Conservation (phyloP, 2,329 filamentous ascomycete species). For the Exophiala alcalophila region DNA sequence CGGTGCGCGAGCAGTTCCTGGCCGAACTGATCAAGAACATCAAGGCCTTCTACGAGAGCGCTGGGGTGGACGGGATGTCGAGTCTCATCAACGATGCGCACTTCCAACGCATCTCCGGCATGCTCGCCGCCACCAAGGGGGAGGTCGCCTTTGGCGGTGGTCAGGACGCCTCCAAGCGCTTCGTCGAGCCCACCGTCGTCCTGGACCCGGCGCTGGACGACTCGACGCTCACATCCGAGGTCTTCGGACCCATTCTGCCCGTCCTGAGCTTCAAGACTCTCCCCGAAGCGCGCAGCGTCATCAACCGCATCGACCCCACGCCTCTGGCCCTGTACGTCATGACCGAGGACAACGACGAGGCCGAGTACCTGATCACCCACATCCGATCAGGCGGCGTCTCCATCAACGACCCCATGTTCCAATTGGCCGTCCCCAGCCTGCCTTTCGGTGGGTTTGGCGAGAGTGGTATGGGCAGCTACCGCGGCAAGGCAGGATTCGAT, state of each 20-base stretch:
- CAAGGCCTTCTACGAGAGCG: conserved; percentile 33
- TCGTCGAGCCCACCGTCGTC: conserved; percentile 42
- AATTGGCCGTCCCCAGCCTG: conserved; percentile 41
- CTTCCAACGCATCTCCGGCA: conserved; percentile 40
- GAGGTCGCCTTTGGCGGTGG: conserved; percentile 38
- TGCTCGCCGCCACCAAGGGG: conserved; percentile 40
- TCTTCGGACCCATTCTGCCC: conserved; percentile 47
- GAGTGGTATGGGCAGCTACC: conserved; percentile 51
- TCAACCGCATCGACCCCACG: conserved; percentile 32
- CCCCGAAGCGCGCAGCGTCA: conserved; percentile 33
- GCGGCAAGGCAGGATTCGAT: conserved; percentile 49
- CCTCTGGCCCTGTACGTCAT: conserved; percentile 46
- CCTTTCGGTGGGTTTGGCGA: conserved; percentile 52
- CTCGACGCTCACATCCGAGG: conserved; percentile 43
- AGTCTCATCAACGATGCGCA: conserved; percentile 45
- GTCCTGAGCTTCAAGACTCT: conserved; percentile 38
- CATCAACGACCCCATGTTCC: conserved; percentile 49
- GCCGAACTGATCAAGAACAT: conserved; percentile 35
- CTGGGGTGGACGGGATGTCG: conserved; percentile 30
- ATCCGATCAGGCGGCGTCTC: conserved; percentile 51
- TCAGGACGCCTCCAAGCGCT: conserved; percentile 32
- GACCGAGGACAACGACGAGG: conserved; percentile 37
- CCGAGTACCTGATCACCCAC: conserved; percentile 35
- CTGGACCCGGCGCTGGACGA: conserved; percentile 38
- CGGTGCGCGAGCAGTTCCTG: conserved; percentile 40